phyloP scores from a whole-genome alignment of 352 stramenopile species.

The Phytophthora tentaculata region DNA sequence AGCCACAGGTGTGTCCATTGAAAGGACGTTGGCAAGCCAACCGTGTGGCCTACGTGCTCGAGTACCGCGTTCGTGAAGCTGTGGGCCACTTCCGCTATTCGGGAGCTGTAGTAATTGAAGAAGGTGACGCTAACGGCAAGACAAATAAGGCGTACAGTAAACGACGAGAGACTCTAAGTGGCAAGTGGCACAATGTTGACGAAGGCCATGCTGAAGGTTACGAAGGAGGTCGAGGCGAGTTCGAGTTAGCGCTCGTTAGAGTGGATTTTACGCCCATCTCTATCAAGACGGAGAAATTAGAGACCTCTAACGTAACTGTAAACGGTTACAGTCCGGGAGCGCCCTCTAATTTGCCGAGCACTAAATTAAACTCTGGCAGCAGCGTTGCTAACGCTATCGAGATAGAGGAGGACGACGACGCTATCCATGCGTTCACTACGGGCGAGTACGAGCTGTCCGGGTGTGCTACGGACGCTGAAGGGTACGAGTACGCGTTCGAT shows the following conservation, averaged over 20 bases:
- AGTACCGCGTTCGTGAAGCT: slow-evolving; percentile 72
- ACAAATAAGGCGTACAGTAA: slow-evolving; percentile 8
- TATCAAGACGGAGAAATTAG: slow-evolving; percentile 24
- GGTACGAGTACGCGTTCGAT: slow-evolving; percentile 77
- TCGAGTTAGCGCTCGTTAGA: slow-evolving; percentile 57
- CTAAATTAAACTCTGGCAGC: not conserved
- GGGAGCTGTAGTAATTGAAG: slow-evolving; percentile 43
- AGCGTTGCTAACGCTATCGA: slow-evolving; percentile 11
- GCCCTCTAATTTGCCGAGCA: not conserved
- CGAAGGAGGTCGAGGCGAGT: slow-evolving; percentile 59
- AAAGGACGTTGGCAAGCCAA: slow-evolving; percentile 60
- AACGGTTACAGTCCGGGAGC: slow-evolving; percentile 3
- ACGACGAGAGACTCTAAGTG: slow-evolving; percentile 43
- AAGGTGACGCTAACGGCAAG: slow-evolving; percentile 11
- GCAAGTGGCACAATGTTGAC: slow-evolving; percentile 73
- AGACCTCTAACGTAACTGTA: slow-evolving; percentile 3
- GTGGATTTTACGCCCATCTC: slow-evolving; percentile 33
- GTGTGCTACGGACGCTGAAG: slow-evolving; percentile 66
- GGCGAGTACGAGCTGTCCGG: slow-evolving; percentile 63
- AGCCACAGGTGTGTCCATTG: slow-evolving; percentile 64
- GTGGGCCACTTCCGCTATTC: slow-evolving; percentile 71
- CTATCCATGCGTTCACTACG: slow-evolving; percentile 54
- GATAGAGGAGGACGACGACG: slow-evolving; percentile 36
- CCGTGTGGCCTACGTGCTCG: slow-evolving; percentile 61
- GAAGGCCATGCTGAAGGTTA: slow-evolving; percentile 52